Evolutionary conservation across 768 basidiomycete genomes (phyloP), one percentile per base, ranked within the genome.

Genomic region (Mycena galericulata): DNA sequence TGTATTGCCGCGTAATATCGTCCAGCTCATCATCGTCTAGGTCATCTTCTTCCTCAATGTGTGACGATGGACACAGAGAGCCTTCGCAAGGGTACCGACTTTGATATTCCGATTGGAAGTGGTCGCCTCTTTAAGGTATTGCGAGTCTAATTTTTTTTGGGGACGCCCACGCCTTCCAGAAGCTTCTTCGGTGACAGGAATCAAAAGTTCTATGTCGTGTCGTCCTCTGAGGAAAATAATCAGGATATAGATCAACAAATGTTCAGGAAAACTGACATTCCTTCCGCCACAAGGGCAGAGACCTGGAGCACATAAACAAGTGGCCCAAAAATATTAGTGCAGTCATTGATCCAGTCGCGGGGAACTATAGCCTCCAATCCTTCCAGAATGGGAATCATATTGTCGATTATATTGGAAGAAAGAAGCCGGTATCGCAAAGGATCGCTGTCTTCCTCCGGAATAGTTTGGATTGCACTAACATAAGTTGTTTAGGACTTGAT

Each of bases 71-170:
- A 64, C 45, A 0, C 26, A n/a, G 6, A 64, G 45, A 17, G 54
- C 54, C 0, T 5, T 20, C 0, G 62, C 62, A 18, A 55, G 54
- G 4, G 30, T 15, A 22, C 43, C 32, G 2, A 46, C 32, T 15
- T 64, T 64, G n/a, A 64, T 64, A 32, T 64, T 64, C 2, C 62
- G 62, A 20, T 64, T 40, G n/a, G 62, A 3, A 4, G 62, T 24
- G 17, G 54, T 47, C 1, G 62, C 62, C 24, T 64, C 62, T 30
- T 47, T 55, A 10, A 56, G 62, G 18, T 56, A 56, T 10, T 55
- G 24, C 0, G 43, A 32, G 30, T 64, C 45, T 1, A 64, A 20
- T 7, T 64, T 14, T 26, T 64, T 64, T 4, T 20, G 12, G 14
- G 62, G 53, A 5, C 54, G 29, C 5, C 61, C 61, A 5, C 38